Evolutionary conservation across 2,329 filamentous ascomycete species (phyloP).

Genomic region (Orbilia oligospora): DNA sequence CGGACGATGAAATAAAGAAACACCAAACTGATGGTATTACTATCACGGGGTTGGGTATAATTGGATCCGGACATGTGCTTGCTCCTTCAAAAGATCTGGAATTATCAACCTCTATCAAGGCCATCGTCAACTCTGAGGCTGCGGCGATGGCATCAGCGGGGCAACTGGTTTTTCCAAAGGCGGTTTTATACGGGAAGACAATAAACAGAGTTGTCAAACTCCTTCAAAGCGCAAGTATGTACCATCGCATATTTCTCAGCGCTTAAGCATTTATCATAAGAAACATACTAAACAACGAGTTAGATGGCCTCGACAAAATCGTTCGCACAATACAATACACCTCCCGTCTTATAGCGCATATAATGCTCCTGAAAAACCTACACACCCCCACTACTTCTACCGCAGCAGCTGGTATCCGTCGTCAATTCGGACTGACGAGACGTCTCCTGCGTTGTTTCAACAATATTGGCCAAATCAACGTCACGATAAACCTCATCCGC

Average conservation of each 20-base stretch:
- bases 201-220: slow-evolving; percentile 36
- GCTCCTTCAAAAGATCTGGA: neutral
- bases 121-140: neutral
- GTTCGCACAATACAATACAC: slow-evolving; percentile 58
- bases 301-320: slow-evolving; percentile 58
- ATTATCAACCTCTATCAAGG: neutral
- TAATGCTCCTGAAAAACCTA: slow-evolving; percentile 47
- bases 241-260: neutral
- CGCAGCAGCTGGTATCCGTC: slow-evolving; percentile 48
- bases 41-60: slow-evolving; percentile 8
- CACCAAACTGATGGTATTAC: slow-evolving; percentile 16
- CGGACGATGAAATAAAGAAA: slow-evolving; percentile 30
- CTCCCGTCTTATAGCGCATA: slow-evolving; percentile 47
- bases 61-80: neutral
- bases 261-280: neutral
- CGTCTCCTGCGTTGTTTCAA: slow-evolving; percentile 55
- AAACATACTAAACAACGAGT: neutral
- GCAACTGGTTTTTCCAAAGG: slow-evolving; percentile 22
- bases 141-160: neutral
- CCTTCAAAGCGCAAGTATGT: slow-evolving; percentile 53
- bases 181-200: slow-evolving; percentile 25
- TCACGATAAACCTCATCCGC: slow-evolving; percentile 37
- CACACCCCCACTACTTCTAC: slow-evolving; percentile 33
- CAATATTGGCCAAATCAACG: slow-evolving; percentile 47
- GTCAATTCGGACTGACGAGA: slow-evolving; percentile 54